Percentiles rank a stretch among this genome's conserved stretches.
Evolutionary conservation across 1,284 basidiomycete species (phyloP).

Genomic region (Gymnopus androsaceus): DNA sequence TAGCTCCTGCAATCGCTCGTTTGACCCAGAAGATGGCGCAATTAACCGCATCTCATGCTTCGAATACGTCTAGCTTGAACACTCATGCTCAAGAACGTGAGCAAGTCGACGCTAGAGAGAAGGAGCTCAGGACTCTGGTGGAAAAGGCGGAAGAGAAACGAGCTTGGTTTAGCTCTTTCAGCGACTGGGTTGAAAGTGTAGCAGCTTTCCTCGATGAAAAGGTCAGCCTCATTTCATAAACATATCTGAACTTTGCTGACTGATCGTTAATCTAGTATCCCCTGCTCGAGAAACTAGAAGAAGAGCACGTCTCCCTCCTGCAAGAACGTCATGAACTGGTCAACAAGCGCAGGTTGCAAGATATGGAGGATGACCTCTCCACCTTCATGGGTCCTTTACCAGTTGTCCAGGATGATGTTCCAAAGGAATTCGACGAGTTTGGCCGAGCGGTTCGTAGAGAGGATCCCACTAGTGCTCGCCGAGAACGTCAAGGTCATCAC

Average conservation of each 20-base stretch:
- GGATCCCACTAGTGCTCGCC: slow-evolving; percentile 48
- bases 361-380: slow-evolving; percentile 83
- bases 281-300: slow-evolving; percentile 81
- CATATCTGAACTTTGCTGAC: slow-evolving; percentile 1
- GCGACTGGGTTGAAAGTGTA: slow-evolving; percentile 85
- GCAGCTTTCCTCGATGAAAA: slow-evolving; percentile 92
- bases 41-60: slow-evolving; percentile 70
- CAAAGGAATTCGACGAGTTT: slow-evolving; percentile 53
- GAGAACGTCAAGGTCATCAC: slow-evolving; percentile 59
- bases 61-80: slow-evolving; percentile 62
- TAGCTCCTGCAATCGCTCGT: slow-evolving; percentile 58
- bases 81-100: slow-evolving; percentile 69
- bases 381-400: slow-evolving; percentile 68
- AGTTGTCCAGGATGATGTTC: slow-evolving; percentile 40
- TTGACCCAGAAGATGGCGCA: slow-evolving; percentile 66
- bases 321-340: slow-evolving; percentile 78
- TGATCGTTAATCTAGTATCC: slow-evolving; percentile 69
- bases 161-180: slow-evolving; percentile 85
- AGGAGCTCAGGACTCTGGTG: slow-evolving; percentile 80
- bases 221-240: slow-evolving; percentile 45
- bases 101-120: slow-evolving; percentile 74
- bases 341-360: slow-evolving; percentile 61
- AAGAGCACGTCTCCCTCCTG: slow-evolving; percentile 74
- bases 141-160: slow-evolving; percentile 79
- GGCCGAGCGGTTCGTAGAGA: slow-evolving; percentile 53